Evolutionary conservation across 345 rosid genomes (phyloP).

Genomic region (Balakata baccata): DNA sequence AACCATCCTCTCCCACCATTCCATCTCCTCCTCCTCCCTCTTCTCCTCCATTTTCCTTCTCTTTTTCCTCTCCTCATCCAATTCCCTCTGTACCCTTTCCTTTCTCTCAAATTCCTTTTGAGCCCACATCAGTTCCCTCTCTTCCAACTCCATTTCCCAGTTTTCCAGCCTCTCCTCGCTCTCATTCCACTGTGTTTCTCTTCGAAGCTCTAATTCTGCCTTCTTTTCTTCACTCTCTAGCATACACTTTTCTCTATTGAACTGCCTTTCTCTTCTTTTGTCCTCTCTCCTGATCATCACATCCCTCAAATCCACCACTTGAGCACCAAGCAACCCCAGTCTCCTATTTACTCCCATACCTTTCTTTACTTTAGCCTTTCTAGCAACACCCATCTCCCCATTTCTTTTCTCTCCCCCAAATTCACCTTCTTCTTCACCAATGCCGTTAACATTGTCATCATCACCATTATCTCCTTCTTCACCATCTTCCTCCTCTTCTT

Average conservation of each 20-base stretch:
- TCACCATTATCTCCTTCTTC: constrained; percentile 38
- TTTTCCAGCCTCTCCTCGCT: constrained; percentile 43
- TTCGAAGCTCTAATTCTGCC: constrained; percentile 42
- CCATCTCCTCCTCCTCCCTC: constrained; percentile 78
- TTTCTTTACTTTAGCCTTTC: constrained; percentile 34
- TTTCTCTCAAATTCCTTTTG: constrained; percentile 47
- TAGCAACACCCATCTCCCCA: constrained; percentile 25
- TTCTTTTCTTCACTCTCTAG: constrained; percentile 42
- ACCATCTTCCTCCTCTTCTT: constrained; percentile 47
- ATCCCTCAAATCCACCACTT: constrained; percentile 53
- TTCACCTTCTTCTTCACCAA: constrained; percentile 34
- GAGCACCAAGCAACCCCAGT: constrained; percentile 46
- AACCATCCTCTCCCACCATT: constrained; percentile 61
- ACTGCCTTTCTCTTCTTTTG: constrained; percentile 55
- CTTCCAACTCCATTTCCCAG: constrained; percentile 52
- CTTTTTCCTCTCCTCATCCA: constrained; percentile 46
- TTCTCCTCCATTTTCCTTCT: constrained; percentile 58
- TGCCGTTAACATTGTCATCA: constrained; percentile 20
- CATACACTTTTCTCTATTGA: constrained; percentile 37
- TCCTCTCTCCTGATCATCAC: constrained; percentile 51
- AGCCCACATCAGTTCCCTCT: constrained; percentile 45
- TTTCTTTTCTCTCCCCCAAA: constrained; percentile 31
- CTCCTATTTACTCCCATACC: constrained; percentile 32
- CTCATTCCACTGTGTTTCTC: constrained; percentile 30
- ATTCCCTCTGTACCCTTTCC: constrained; percentile 45